Percentiles rank a stretch among this genome's conserved stretches.
These are phyloP conservation scores for Ophiostoma himal-ulmi DNA, from an alignment of 2,329 filamentous ascomycete species.

Conservation along the genomic window DNA sequence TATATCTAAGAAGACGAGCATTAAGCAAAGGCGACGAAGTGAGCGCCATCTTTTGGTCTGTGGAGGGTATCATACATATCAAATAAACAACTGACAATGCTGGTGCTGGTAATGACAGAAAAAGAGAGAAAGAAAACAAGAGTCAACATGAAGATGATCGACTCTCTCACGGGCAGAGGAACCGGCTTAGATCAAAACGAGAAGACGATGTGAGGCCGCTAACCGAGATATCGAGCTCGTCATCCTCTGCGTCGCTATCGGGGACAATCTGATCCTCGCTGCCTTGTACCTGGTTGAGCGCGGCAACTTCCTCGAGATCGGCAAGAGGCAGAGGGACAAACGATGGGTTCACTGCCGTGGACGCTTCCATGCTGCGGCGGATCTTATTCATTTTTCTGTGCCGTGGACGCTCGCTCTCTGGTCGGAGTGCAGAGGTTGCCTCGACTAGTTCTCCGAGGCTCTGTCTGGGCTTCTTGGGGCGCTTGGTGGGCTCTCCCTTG, in stretches of 20 bases:
- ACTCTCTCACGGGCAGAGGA: slow-evolving; percentile 34
- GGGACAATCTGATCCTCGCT: slow-evolving; percentile 54
- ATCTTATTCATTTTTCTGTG: slow-evolving; percentile 23
- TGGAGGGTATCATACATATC: slow-evolving; percentile 10
- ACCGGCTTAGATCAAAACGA: slow-evolving; percentile 46
- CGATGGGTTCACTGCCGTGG: slow-evolving; percentile 44
- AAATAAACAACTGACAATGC: neutral
- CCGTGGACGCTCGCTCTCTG: neutral
- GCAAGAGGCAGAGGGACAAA: slow-evolving; percentile 52
- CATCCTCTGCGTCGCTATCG: slow-evolving; percentile 47
- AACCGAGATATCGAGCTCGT: slow-evolving; percentile 24
- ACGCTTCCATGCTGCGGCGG: slow-evolving; percentile 21
- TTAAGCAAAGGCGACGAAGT: neutral
- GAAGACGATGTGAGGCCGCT: neutral
- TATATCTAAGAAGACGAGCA: neutral
- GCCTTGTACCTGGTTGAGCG: slow-evolving; percentile 43
- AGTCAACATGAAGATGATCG: neutral
- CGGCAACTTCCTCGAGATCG: slow-evolving; percentile 48
- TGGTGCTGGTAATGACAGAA: neutral
- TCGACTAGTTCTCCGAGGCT: slow-evolving; percentile 23
- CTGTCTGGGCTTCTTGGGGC: slow-evolving; percentile 9
- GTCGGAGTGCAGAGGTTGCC: slow-evolving; percentile 6
- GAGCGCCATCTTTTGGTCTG: neutral
- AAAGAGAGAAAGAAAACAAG: neutral
- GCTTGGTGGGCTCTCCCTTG: neutral